Conservation (phyloP, 1,139 yeast genomes). For the Taphrina deformans region DNA sequence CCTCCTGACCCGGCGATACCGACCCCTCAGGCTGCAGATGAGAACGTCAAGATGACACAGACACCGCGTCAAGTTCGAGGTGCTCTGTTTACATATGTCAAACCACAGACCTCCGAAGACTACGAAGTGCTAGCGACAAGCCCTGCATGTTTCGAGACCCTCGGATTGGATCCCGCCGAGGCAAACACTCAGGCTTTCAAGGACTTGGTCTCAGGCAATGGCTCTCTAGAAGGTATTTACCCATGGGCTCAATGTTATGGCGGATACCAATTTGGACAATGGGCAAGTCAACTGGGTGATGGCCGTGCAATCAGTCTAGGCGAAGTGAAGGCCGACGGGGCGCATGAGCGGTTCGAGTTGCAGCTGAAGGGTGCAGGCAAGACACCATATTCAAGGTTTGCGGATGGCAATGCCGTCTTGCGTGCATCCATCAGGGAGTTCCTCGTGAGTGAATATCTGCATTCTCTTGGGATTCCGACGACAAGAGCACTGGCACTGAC, state of each 20-base stretch:
- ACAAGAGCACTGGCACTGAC: conserved; percentile 79
- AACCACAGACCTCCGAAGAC: conserved; percentile 60
- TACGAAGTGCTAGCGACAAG: conserved; percentile 63
- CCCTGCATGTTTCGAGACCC: conserved; percentile 59
- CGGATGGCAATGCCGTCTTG: conserved; percentile 93
- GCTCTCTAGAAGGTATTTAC: conserved; percentile 51
- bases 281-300: conserved; percentile 97
- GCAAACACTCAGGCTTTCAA: conserved; percentile 52
- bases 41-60: conserved; percentile 50
- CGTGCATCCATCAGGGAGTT: conserved; percentile 87
- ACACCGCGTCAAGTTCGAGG: conserved; percentile 60
- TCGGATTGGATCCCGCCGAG: conserved; percentile 54
- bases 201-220: conserved; percentile 64
- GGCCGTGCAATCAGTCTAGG: conserved; percentile 85
- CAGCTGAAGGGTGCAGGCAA: conserved; percentile 86
- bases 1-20: conserved; percentile 64
- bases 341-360: conserved; percentile 56
- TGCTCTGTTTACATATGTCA: conserved; percentile 71
- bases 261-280: conserved; percentile 93
- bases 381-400: conserved; percentile 90
- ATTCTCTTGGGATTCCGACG: conserved; percentile 81
- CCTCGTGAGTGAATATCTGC: conserved; percentile 74
- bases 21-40: conserved; percentile 53
- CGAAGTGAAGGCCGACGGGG: conserved; percentile 54
- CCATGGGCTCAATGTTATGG: conserved; percentile 94